Evolutionary conservation across 1,284 basidiomycete genomes (phyloP), one percentile per base, ranked within the genome.

Genomic region (Agaricales sp.): DNA sequence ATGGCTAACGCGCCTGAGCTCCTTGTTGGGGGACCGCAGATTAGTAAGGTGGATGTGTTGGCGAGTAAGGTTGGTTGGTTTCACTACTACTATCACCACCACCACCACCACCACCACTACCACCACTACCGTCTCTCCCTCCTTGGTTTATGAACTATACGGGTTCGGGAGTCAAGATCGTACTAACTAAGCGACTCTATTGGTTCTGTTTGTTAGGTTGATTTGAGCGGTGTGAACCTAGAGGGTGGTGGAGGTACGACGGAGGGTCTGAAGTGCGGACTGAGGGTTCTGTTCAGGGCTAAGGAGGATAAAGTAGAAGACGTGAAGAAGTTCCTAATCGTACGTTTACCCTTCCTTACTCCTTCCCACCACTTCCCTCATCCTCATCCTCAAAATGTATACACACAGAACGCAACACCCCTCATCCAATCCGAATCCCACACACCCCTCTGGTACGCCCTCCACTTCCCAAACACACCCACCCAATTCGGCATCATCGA

Each of bases 381-480:
- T 26, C 11, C 0, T 13, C 30, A 4, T 22, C 4, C 6, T 2
- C 4, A 4, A 37, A 3, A 41, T 21, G 22, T 11, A 4, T n/a
- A n/a, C n/a, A n/a, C n/a, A n/a, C 38, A 69, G 66, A 55, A 60
- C 24, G 66, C 65, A 14, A 54, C 65, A 2, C 59, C 65, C 2
- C 57, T 67, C 6, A 63, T 70, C 45, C 61, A 69, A 43, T 60
- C 57, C 2, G 69, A 70, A 55, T 48, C 57, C 1, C 55, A 57
- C 26, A 69, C 69, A 2, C 58, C 61, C 8, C 59, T 65, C 25
- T 71, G 69, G 68, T 72, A 67, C 49, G 66, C 68, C 2, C 55
- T 70, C 48, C 60, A 68, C 51, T 65, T 65, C 47, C 58, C 64
- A 2, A 66, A 63, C 1, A 65, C 64, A n/a, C n/a, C n/a, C n/a